Evolutionary conservation across 1,284 basidiomycete species (phyloP).

Genomic region (Meira nashicola): DNA sequence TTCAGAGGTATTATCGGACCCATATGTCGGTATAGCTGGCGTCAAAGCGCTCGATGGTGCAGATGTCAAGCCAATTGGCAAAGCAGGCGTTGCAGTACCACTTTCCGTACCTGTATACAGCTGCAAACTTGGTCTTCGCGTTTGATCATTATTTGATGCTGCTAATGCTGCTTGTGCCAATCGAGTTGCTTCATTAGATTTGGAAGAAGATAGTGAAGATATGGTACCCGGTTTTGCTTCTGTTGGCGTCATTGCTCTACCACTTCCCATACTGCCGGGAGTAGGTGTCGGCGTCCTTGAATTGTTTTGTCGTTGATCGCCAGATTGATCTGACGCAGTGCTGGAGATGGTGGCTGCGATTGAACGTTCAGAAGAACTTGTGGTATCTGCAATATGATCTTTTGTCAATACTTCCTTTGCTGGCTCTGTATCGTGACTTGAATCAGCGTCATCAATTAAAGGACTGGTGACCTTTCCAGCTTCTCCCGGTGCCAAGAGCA

Average conservation of each 20-base stretch:
- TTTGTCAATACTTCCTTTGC: constrained; percentile 8
- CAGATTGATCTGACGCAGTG: constrained; percentile 15
- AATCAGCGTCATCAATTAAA: not conserved
- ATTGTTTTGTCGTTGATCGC: not conserved
- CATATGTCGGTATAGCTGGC: constrained; percentile 15
- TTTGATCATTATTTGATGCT: not conserved
- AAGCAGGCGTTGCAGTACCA: constrained; percentile 31
- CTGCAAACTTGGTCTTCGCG: constrained; percentile 14
- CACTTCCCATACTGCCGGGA: constrained; percentile 19
- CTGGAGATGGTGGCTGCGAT: too few relatives aligned
- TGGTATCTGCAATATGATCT: constrained; percentile 6
- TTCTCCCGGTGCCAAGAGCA: constrained; percentile 31
- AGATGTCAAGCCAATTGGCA: constrained; percentile 19
- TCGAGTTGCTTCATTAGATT: constrained; percentile 11
- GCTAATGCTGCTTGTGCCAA: constrained; percentile 13
- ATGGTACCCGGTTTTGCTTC: not conserved
- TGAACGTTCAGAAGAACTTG: constrained; percentile 13
- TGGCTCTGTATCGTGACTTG: constrained; percentile 9
- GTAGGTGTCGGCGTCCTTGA: constrained; percentile 38
- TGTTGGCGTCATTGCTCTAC: constrained; percentile 13
- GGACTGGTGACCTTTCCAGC: constrained; percentile 41
- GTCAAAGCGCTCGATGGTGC: constrained; percentile 8
- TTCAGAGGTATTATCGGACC: not conserved
- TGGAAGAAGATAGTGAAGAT: not conserved
- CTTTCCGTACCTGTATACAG: constrained; percentile 33